Conservation (phyloP, 768 basidiomycete genomes). For the Boletus reticulatus region DNA sequence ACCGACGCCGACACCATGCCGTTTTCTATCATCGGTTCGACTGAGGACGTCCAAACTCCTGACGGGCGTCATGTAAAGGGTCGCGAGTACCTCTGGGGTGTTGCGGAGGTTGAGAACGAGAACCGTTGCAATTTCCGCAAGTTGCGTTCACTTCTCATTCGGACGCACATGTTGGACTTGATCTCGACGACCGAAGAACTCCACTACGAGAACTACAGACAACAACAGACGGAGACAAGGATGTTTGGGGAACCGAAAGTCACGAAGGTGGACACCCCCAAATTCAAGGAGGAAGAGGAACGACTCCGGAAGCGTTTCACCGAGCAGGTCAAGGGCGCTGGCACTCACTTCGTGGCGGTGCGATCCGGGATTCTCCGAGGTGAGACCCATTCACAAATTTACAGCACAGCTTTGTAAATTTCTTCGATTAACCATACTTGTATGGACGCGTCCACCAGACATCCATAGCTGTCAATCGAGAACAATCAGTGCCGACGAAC, state of each 20-base stretch:
- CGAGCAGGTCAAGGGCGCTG: conserved; percentile 99
- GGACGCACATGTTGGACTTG: conserved; percentile 98
- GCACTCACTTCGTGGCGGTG: too few relatives aligned
- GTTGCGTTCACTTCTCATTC: conserved; percentile 89
- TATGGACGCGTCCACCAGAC: too few relatives aligned
- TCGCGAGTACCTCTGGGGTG: conserved; percentile 98
- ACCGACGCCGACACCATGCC: conserved; percentile 94
- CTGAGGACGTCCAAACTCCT: conserved; percentile 86
- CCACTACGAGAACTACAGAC: conserved; percentile 98
- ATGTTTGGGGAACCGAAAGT: conserved; percentile 99
- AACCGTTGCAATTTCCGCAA: conserved; percentile 99
- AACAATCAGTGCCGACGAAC: too few relatives aligned
- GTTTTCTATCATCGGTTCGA: conserved; percentile 98
- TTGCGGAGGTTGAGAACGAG: conserved; percentile 99
- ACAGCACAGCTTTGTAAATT: too few relatives aligned
- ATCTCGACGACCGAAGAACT: conserved; percentile 94
- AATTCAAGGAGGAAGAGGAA: conserved; percentile 99
- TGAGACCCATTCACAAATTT: too few relatives aligned
- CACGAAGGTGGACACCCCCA: conserved; percentile 98
- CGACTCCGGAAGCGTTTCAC: conserved; percentile 95
- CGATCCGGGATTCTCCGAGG: too few relatives aligned
- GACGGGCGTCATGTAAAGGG: conserved; percentile 96
- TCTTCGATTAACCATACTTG: too few relatives aligned
- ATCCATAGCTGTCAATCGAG: too few relatives aligned
- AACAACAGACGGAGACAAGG: conserved; percentile 99